phyloP scores from a whole-genome alignment of 768 basidiomycete species.

The Xanthoconium purpureum region DNA sequence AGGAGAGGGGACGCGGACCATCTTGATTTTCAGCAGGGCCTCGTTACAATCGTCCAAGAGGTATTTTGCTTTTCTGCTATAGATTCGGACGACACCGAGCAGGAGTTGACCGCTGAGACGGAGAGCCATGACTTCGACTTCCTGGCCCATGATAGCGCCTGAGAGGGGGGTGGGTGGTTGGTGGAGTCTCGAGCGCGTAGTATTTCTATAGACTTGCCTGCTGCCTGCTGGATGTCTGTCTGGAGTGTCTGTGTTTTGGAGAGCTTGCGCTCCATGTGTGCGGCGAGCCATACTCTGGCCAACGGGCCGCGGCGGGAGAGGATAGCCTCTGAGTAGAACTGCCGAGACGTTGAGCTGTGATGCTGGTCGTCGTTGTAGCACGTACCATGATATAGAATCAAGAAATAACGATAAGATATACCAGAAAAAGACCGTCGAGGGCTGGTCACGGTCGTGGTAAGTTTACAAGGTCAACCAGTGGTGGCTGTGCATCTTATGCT shows the following conservation, averaged over 20 bases:
- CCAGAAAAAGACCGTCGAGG: too few species aligned
- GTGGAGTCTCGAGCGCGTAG: background rate
- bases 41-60: constrained; percentile 97
- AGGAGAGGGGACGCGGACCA: constrained; percentile 47
- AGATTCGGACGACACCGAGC: constrained; percentile 95
- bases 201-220: constrained; percentile 46
- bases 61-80: constrained; percentile 97
- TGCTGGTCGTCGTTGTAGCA: background rate
- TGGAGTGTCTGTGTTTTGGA: constrained; percentile 93
- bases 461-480: constrained; percentile 15
- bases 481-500: constrained; percentile 28
- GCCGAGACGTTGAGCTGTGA: background rate
- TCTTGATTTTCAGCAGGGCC: constrained; percentile 90
- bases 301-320: constrained; percentile 90
- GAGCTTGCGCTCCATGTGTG: constrained; percentile 97
- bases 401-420: constrained; percentile 12
- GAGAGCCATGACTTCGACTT: constrained; percentile 89
- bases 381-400: constrained; percentile 25
- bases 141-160: constrained; percentile 94
- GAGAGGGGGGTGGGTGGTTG: background rate
- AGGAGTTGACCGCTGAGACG: constrained; percentile 95
- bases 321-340: constrained; percentile 90
- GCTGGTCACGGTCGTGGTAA: background rate
- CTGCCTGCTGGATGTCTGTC: constrained; percentile 92
- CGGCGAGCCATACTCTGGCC: constrained; percentile 98